Conservation (phyloP, 1,284 basidiomycete species). For the Trichosporon sp. region DNA sequence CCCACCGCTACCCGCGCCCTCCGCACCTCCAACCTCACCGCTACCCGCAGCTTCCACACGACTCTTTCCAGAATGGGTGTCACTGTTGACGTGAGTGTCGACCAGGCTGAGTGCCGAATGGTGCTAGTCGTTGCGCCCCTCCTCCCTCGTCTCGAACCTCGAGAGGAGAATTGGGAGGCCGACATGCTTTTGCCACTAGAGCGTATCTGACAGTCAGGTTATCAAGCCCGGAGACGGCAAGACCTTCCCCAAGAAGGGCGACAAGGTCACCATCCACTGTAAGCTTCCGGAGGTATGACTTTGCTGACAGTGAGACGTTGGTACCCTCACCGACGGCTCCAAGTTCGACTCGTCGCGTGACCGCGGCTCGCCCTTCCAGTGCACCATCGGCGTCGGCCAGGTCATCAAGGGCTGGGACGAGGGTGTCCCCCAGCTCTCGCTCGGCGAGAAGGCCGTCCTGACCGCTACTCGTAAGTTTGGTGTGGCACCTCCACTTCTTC, state of each 20-base stretch:
- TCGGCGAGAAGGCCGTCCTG: conserved; percentile 74
- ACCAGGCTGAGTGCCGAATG: not conserved
- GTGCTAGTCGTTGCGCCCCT: too few relatives aligned
- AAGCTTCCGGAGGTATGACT: conserved; percentile 22
- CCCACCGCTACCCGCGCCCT: conserved; percentile 27
- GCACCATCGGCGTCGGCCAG: conserved; percentile 71
- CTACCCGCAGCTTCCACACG: conserved; percentile 43
- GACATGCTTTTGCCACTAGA: not conserved
- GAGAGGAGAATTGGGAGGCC: too few relatives aligned
- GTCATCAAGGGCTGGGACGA: conserved; percentile 92
- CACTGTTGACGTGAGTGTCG: conserved; percentile 47
- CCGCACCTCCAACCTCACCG: conserved; percentile 26
- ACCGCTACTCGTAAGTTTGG: conserved; percentile 54
- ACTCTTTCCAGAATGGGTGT: conserved; percentile 57
- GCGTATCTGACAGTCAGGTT: conserved; percentile 33
- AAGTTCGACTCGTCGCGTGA: conserved; percentile 59
- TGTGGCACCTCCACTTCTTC: not conserved
- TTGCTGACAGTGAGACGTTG: conserved; percentile 47
- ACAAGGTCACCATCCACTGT: conserved; percentile 57
- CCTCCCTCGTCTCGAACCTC: too few relatives aligned
- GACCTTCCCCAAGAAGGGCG: conserved; percentile 54
- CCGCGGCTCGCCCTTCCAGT: conserved; percentile 66
- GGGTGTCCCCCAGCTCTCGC: conserved; percentile 74
- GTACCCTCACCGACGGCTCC: conserved; percentile 57
- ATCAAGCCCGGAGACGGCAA: conserved; percentile 56